Percentiles rank a stretch among this genome's conserved stretches.
Evolutionary conservation across 345 rosid species (phyloP).

Genomic region (Citrus trifoliata): DNA sequence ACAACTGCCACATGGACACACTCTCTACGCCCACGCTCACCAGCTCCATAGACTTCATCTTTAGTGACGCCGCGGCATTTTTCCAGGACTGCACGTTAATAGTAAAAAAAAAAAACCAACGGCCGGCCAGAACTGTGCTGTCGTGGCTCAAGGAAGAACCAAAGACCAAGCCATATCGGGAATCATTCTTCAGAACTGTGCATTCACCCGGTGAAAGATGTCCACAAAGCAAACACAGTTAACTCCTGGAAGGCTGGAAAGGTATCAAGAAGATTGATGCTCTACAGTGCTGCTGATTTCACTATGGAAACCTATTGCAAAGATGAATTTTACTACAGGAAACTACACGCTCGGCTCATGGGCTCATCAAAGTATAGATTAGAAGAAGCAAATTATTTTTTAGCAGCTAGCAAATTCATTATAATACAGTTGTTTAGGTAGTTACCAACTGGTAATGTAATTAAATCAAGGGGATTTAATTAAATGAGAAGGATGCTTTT

Average conservation of each 20-base stretch:
- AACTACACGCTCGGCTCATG: no score
- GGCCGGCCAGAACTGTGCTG: constrained; percentile 40
- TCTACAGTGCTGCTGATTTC: constrained; percentile 21
- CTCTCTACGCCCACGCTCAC: constrained; percentile 62
- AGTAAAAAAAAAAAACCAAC: constrained; percentile 47
- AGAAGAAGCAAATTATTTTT: no score
- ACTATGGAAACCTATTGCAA: constrained; percentile 33
- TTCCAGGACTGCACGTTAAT: constrained; percentile 67
- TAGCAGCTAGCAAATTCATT: no score
- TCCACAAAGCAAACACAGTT: constrained; percentile 35
- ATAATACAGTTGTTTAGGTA: no score
- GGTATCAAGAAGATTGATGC: constrained; percentile 38
- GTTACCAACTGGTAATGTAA: no score
- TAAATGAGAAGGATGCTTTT: no score
- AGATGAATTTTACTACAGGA: constrained; percentile 4
- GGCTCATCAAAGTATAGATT: no score
- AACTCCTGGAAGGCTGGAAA: constrained; percentile 57
- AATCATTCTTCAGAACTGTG: constrained; percentile 60
- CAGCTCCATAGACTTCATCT: constrained; percentile 77
- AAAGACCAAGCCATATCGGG: constrained; percentile 42
- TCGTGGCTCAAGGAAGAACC: constrained; percentile 68
- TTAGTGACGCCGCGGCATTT: constrained; percentile 56
- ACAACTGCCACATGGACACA: constrained; percentile 58
- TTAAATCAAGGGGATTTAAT: no score
- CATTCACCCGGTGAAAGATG: constrained; percentile 41